These are phyloP conservation scores for Verticillium isaacii DNA, from an alignment of 2,329 filamentous ascomycete species.

Conservation along the genomic window DNA sequence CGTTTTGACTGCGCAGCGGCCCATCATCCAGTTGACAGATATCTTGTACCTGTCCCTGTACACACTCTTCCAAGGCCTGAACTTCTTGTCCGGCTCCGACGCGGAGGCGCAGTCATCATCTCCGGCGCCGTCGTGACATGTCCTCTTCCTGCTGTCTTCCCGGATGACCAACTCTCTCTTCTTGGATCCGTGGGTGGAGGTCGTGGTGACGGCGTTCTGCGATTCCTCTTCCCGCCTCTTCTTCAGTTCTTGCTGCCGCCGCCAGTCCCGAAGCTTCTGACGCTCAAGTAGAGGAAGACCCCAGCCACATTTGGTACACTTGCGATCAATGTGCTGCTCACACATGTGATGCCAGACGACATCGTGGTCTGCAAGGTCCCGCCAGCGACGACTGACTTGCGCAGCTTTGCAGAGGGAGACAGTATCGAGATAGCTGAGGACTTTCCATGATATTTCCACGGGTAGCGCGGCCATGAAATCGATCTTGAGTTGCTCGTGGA, in stretches of 20 bases:
- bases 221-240: conserved; percentile 14
- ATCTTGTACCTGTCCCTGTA: conserved; percentile 95
- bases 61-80: conserved; percentile 84
- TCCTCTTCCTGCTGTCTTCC: conserved; percentile 30
- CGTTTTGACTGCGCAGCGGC: conserved; percentile 76
- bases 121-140: conserved; percentile 16
- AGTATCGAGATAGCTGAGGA: conserved; percentile 88
- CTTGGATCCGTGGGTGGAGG: conserved; percentile 19
- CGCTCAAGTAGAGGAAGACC: conserved; percentile 85
- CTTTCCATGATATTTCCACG: conserved; percentile 86
- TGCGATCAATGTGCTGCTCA: conserved; percentile 65
- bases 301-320: conserved; percentile 93
- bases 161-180: conserved; percentile 25
- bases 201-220: conserved; percentile 12
- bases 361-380: conserved; percentile 88
- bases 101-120: conserved; percentile 18
- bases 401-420: conserved; percentile 92
- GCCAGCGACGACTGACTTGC: conserved; percentile 87
- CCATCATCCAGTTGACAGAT: conserved; percentile 96
- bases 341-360: conserved; percentile 97
- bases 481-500: conserved; percentile 94
- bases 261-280: conserved; percentile 82
- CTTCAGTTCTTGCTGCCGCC: conserved; percentile 70
- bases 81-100: conserved; percentile 39
- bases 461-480: conserved; percentile 90